Evolutionary conservation across 1,139 yeast genomes (phyloP).

Genomic region (Suhomyces taliae): DNA sequence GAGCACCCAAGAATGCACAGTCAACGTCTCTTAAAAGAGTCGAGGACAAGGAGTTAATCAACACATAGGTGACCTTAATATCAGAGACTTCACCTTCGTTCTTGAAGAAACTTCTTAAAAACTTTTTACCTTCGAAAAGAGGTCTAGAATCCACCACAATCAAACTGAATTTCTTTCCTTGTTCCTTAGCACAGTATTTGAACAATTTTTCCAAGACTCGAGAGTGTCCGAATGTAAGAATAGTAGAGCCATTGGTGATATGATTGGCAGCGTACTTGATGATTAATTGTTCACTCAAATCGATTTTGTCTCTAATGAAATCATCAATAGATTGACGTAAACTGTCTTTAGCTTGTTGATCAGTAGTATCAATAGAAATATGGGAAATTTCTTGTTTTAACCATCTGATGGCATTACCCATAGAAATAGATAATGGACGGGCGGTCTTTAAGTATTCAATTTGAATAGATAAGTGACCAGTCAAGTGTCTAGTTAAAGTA

Average conservation of each 20-base stretch:
- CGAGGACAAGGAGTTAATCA: constrained; percentile 77
- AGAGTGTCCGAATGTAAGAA: constrained; percentile 87
- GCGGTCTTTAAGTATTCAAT: constrained; percentile 91
- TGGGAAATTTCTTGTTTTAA: constrained; percentile 89
- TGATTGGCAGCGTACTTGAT: constrained; percentile 79
- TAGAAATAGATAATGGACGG: constrained; percentile 86
- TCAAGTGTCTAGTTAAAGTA: constrained; percentile 82
- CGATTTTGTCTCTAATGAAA: constrained; percentile 82
- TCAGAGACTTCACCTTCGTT: constrained; percentile 28
- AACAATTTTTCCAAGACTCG: constrained; percentile 78
- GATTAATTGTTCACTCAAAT: constrained; percentile 79
- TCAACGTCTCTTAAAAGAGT: constrained; percentile 78
- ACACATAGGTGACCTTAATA: constrained; percentile 56
- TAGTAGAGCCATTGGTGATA: constrained; percentile 72
- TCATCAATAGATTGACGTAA: constrained; percentile 71
- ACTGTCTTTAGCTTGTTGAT: constrained; percentile 67
- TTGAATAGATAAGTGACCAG: constrained; percentile 88
- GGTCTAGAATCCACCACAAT: constrained; percentile 96
- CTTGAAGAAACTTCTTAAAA: constrained; percentile 54
- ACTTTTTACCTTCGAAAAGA: constrained; percentile 83
- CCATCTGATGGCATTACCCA: constrained; percentile 99
- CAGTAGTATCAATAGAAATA: constrained; percentile 70
- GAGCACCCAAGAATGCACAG: constrained; percentile 92
- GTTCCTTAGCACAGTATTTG: constrained; percentile 61
- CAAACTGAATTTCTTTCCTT: constrained; percentile 71